Evolutionary conservation across 1,139 yeast species (phyloP), one percentile per base, ranked within the genome.

Genomic region (Saccharomyces hybrid): DNA sequence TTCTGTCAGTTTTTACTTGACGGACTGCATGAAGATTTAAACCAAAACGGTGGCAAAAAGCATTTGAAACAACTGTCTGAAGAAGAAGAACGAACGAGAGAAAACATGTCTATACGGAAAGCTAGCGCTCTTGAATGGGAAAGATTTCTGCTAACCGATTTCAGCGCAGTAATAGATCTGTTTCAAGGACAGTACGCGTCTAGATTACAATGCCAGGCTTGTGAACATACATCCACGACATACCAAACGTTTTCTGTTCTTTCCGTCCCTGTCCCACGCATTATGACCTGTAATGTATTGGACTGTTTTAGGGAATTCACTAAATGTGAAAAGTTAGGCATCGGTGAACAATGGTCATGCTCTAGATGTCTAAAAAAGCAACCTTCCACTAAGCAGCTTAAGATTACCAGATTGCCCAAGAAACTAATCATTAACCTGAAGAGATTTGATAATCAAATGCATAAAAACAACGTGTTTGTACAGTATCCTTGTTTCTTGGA

Each of bases 81-180:
- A 13, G 83, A 81, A 53, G 95, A 89, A 61, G 96, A 90, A 64
- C 76, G 76, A 47, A 74, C 79, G n/a, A 75, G 96, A 50, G 97
- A 91, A 66, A 69, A 72, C 16, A 71, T 88, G 65, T 87, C 95
- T 1, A 78, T 89, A 6, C 77, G 96, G 57, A 75, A 86, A 34
- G 97, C 96, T 0, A 84, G 96, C 0, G 82, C 95, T 0, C 83
- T 88, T 51, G 96, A 90, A 68, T 91, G 98, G 98, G 96, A 88
- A 65, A 76, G 95, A 56, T 89, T 89, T 66, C 73, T 88, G 53
- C 84, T 84, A 56, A 79, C 89, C 42, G 90, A 91, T 67, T 85
- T 86, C 62, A 89, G 96, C 27, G 78, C 86, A 1, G 78, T 91
- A 29, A 95, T 88, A 2, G 93, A 88, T 64, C 79, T 83, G 53